Evolutionary conservation across 2,329 filamentous ascomycete species (phyloP), one percentile per base, ranked within the genome.

Genomic region (Hymenoscyphus repandus): DNA sequence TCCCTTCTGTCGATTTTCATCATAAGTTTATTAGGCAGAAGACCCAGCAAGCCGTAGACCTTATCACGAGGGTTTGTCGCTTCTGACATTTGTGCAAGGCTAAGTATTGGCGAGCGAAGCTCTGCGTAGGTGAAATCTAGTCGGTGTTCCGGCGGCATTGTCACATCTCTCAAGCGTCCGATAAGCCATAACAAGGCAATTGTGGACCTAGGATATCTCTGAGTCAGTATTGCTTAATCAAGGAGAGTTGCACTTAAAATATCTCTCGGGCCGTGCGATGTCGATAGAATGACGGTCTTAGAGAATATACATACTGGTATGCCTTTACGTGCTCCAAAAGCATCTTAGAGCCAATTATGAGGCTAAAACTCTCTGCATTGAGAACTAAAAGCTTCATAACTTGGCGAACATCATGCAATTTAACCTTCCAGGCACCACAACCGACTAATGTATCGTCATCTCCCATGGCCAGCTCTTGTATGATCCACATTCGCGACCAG

Each of bases 401-500:
- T 44, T 44, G 41, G 13, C 41, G 22, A 33, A 44, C 32, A 18
- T 44, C 41, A 11, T 20, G 20, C 6, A 44, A 30, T 9, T 20
- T 13, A 30, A 44, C 13, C 22, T 15, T 30, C 36, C 36, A 15
- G n/a, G 34, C 27, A 20, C 37, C 43, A 34, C 11, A 20, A 12
- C 43, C 34, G 18, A 32, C 27, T 5, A 45, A 17, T 5, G 18
- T 15, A 34, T 34, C 30, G 13, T 34, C 31, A n/a, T n/a, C n/a
- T 4, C 15, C 43, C 31, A 45, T 34, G 20, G 43, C 30, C 17
- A 45, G 15, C 17, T 45, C 43, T 15, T 45, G 43, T 20, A 45
- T 45, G 15, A 45, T 45, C 43, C 43, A 45, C 30, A 45, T 34
- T 20, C 43, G n/a, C n/a, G 31, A 12, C 43, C 43, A 45, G 32